Evolutionary conservation across 495 filamentous ascomycete species (phyloP).

Genomic region (Tuber umbilicatum): DNA sequence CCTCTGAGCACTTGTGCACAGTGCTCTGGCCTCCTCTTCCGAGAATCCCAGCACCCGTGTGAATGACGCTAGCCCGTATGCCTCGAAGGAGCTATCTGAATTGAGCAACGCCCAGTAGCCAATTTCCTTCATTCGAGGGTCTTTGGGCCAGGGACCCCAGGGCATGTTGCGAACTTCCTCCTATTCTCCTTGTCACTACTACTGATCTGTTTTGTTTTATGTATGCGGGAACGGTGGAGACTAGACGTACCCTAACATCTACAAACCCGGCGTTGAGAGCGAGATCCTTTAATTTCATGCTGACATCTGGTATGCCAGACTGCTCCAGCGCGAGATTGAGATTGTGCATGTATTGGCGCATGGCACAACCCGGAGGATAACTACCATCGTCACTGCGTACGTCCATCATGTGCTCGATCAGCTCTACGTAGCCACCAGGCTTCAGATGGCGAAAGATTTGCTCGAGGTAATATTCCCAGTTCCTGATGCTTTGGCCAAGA

Average conservation of each 20-base stretch:
- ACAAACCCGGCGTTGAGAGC: slow-evolving; percentile 24
- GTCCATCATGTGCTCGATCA: slow-evolving; percentile 22
- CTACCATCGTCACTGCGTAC: slow-evolving; percentile 27
- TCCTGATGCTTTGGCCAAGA: slow-evolving; percentile 51
- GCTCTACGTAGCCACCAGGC: slow-evolving; percentile 33
- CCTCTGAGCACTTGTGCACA: slow-evolving; percentile 18
- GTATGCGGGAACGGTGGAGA: neutral
- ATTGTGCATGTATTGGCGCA: slow-evolving; percentile 18
- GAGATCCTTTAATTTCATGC: slow-evolving; percentile 9
- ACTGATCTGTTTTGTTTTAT: neutral
- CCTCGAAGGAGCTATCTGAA: slow-evolving; percentile 32
- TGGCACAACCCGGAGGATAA: slow-evolving; percentile 16
- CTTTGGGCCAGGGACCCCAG: slow-evolving; percentile 31
- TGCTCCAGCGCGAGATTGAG: slow-evolving; percentile 15
- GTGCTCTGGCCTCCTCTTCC: slow-evolving; percentile 22
- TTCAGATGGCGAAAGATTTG: slow-evolving; percentile 33
- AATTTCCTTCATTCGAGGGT: slow-evolving; percentile 32
- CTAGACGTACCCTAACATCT: slow-evolving; percentile 19
- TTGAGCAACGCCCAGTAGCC: slow-evolving; percentile 30
- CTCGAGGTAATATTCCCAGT: slow-evolving; percentile 49
- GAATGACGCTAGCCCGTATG: slow-evolving; percentile 36
- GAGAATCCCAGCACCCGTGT: slow-evolving; percentile 33
- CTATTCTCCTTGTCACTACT: neutral
- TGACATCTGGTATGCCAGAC: slow-evolving; percentile 13
- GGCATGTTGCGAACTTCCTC: slow-evolving; percentile 21